Base-by-base conservation (phyloP, 169 alveolate genomes). In the Eimeria tenella region DNA sequence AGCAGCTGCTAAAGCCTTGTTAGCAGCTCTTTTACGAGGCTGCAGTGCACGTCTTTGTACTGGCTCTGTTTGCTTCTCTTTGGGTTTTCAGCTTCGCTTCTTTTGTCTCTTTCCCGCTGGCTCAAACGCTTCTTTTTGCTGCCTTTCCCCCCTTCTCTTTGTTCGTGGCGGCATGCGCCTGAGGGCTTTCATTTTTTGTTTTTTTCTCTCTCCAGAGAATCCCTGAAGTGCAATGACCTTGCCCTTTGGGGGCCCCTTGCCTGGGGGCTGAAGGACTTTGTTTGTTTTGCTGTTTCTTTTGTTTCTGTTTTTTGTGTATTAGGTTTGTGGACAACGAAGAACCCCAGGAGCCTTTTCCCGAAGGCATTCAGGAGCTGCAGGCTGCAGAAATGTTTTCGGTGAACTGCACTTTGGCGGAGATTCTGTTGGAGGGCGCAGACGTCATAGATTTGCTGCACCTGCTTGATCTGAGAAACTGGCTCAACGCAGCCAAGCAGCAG, bases 361-460 rank as follows among this genome's bases (percentile, higher is more conserved):
- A 73, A n/a, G 52, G 58, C 8, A 49, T 73, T 25, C 50, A 19
- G 11, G 42, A 15, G 63, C 75, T 19, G 21, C 94, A 58, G 63
- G 73, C 65, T 17, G 96, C 97, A 97, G 99, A 98, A 90, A 89
- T 98, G 52, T 98, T 98, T 93, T 96, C 98, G 21, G 79, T 96
- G 56, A 98, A 98, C 11, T 97, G 97, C 75, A 94, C 96, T 23
- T 88, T 98, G 25, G 98, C 98, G 53, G 99, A 98, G 83, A 94
- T 98, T n/a, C 95, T 97, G 74, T 82, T 96, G 60, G 98, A 96
- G 55, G 98, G 97, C 31, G 96, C 95, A 21, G 90, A 96, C 60
- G 90, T 96, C 21, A 87, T 97, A 55, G 97, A 96, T 60, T 88
- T 96, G 19, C 96, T 98, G 42, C 42, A 79, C 52, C 96, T 97